Evolutionary conservation across 2,329 filamentous ascomycete species (phyloP).

Genomic region (Aureobasidium musti): DNA sequence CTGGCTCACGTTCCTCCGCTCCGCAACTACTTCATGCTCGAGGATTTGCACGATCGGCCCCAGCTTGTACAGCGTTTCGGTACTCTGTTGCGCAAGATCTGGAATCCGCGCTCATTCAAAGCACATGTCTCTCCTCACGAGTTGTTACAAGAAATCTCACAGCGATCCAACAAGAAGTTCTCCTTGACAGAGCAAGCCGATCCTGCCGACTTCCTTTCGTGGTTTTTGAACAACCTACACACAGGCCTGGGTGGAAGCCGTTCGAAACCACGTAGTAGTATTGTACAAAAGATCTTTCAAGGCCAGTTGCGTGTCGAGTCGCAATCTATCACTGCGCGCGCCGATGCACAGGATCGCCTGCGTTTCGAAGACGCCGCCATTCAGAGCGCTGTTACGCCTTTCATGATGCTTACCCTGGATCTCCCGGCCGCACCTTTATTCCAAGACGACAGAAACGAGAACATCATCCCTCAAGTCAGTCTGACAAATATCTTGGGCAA

Average conservation of each 20-base stretch:
- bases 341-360: constrained; percentile 81
- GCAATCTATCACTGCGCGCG: constrained; percentile 88
- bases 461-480: constrained; percentile 93
- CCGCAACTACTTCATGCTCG: constrained; percentile 87
- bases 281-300: constrained; percentile 92
- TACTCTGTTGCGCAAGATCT: constrained; percentile 92
- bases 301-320: constrained; percentile 89
- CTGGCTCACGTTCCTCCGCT: constrained; percentile 86
- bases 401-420: constrained; percentile 90
- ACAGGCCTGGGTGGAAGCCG: constrained; percentile 87
- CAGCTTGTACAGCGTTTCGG: constrained; percentile 87
- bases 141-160: constrained; percentile 88
- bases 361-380: constrained; percentile 93
- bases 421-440: constrained; percentile 90
- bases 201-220: constrained; percentile 92
- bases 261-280: constrained; percentile 78
- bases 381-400: constrained; percentile 73
- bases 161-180: constrained; percentile 89
- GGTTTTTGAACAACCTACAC: constrained; percentile 97
- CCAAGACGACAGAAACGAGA: constrained; percentile 89
- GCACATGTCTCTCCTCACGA: constrained; percentile 97
- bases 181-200: constrained; percentile 89
- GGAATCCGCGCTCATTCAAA: constrained; percentile 96
- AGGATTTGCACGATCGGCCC: constrained; percentile 71
- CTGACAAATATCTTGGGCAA: constrained; percentile 82